These are phyloP conservation scores for Cynanchum wilfordii DNA, from an alignment of 257 asterid species.

Conservation along the genomic window DNA sequence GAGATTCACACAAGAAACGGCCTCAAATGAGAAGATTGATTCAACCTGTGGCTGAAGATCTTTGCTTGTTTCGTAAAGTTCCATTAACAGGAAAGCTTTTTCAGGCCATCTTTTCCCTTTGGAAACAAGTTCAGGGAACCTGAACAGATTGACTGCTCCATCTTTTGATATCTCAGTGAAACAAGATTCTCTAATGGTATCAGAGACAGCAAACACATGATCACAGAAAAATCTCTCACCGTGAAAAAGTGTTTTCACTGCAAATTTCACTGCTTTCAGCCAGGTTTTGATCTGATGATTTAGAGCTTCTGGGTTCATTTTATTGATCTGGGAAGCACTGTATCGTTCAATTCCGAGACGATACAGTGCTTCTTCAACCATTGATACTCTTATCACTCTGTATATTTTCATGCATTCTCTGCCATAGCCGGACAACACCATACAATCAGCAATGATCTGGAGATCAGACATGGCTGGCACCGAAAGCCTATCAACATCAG, in stretches of 20 bases:
- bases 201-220: constrained; percentile 43
- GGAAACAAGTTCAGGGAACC: constrained; percentile 51
- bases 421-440: constrained; percentile 59
- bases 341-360: constrained; percentile 40
- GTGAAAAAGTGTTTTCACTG: constrained; percentile 40
- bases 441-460: constrained; percentile 51
- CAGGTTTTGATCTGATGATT: constrained; percentile 40
- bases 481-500: constrained; percentile 14
- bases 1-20: constrained; percentile 39
- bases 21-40: constrained; percentile 42
- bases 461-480: constrained; percentile 42
- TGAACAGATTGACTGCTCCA: constrained; percentile 45
- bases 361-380: constrained; percentile 49
- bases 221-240: constrained; percentile 62
- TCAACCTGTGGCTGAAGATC: constrained; percentile 57
- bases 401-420: constrained; percentile 55
- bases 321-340: constrained; percentile 34
- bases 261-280: constrained; percentile 39
- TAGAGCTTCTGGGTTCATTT: constrained; percentile 31
- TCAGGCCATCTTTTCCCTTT: constrained; percentile 44
- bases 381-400: constrained; percentile 41
- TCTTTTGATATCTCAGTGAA: constrained; percentile 38
- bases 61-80: constrained; percentile 35
- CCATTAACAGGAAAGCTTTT: constrained; percentile 31
- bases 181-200: constrained; percentile 50